Evolutionary conservation across 2,329 filamentous ascomycete genomes (phyloP).

Genomic region (Aureobasidium namibiae): DNA sequence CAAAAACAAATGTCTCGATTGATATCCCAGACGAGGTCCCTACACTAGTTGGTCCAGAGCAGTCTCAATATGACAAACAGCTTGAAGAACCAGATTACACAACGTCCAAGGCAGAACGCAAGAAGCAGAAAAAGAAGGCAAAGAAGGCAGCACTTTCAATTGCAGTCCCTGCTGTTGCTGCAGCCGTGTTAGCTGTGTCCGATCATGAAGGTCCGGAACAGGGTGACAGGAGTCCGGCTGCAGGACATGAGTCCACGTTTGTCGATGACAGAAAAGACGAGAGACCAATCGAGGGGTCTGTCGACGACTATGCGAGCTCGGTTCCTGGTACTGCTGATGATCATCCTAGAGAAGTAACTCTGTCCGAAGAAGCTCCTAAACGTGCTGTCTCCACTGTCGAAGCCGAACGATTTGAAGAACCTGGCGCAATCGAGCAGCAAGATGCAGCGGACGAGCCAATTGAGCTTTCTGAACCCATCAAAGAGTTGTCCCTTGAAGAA

Average conservation of each 20-base stretch:
- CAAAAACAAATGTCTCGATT: too few species aligned
- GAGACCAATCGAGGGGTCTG: not conserved
- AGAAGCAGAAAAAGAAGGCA: conserved; percentile 23
- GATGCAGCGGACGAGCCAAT: not conserved
- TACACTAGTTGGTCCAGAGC: not conserved
- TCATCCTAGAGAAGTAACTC: not conserved
- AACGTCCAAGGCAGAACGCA: conserved; percentile 13
- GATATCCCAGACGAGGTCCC: too few species aligned
- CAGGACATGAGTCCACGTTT: not conserved
- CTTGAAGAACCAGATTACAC: not conserved
- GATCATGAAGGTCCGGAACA: not conserved
- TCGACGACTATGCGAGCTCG: not conserved
- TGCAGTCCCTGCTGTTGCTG: not conserved
- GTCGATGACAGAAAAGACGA: not conserved
- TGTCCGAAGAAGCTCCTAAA: not conserved
- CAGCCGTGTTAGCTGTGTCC: not conserved
- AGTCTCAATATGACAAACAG: not conserved
- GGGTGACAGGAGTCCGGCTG: too few species aligned
- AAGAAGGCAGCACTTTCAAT: conserved; percentile 15
- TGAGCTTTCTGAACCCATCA: not conserved
- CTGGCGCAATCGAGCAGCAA: not conserved
- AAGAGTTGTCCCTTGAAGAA: not conserved
- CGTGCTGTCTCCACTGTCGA: not conserved
- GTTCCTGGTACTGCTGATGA: not conserved
- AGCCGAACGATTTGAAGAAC: not conserved